A percentile compares a stretch with the other conserved stretches of the same genome.
Conservation (phyloP, 2,329 filamentous ascomycete genomes). For the Rhexocercosporidium sp. region DNA sequence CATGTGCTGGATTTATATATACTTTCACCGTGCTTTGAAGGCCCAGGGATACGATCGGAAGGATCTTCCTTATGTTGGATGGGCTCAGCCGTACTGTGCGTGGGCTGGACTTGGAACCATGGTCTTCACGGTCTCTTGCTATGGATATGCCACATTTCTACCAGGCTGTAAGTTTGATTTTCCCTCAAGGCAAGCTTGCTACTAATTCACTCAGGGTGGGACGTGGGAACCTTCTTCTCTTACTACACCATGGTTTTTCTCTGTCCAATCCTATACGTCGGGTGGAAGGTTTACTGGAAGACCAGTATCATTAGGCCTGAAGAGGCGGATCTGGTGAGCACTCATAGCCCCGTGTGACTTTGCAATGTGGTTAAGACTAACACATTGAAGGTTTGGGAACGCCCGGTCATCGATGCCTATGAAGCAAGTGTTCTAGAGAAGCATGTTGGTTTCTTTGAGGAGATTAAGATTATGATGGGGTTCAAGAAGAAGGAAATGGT, state of each 20-base stretch:
- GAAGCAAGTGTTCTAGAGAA: slow-evolving; percentile 28
- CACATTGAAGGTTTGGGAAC: slow-evolving; percentile 29
- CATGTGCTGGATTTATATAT: slow-evolving; percentile 72
- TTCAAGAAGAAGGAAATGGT: slow-evolving; percentile 27
- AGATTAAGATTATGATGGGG: slow-evolving; percentile 34
- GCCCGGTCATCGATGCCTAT: slow-evolving; percentile 36
- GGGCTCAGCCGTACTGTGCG: slow-evolving; percentile 68
- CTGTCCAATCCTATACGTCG: slow-evolving; percentile 61
- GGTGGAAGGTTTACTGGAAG: slow-evolving; percentile 72
- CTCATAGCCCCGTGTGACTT: neutral
- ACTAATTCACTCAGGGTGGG: slow-evolving; percentile 57
- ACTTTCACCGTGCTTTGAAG: slow-evolving; percentile 70
- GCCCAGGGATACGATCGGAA: slow-evolving; percentile 70
- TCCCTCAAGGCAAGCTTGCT: neutral
- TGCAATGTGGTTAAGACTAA: neutral
- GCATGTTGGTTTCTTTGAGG: slow-evolving; percentile 33
- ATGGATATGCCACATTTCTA: slow-evolving; percentile 77
- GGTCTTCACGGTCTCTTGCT: slow-evolving; percentile 72
- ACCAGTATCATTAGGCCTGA: slow-evolving; percentile 55
- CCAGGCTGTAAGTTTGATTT: slow-evolving; percentile 49
- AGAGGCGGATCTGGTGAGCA: slow-evolving; percentile 56
- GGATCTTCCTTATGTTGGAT: slow-evolving; percentile 66
- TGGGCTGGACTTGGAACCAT: slow-evolving; percentile 63
- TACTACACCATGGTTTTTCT: slow-evolving; percentile 72
- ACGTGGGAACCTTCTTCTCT: slow-evolving; percentile 69